Base-by-base conservation (phyloP, 495 filamentous ascomycete species). In the Aspergillus sparsus region DNA sequence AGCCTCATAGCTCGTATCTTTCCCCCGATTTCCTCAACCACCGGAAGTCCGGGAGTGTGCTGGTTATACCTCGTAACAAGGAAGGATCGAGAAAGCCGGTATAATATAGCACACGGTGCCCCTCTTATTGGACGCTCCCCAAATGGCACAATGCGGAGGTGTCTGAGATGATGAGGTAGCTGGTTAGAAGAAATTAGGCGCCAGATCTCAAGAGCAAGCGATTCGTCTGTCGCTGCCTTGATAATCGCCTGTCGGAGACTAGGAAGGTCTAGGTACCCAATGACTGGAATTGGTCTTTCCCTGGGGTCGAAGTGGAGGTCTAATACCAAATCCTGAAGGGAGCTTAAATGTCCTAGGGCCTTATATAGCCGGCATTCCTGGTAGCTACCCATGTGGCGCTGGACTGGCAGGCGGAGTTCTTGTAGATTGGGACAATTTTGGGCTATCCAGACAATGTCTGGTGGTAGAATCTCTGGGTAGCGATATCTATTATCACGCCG, bases 161-260 rank as follows among this genome's bases (percentile, higher is more conserved):
- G 21, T 9, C 47, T 18, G 5, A 50, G 27, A 27, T 12, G 12
- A 7, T 32, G 18, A 27, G 16, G 8, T 15, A 27, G 10, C 27
- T 50, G 47, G 27, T 50, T 50, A 1, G 60, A 12, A 83, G 33
- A 18, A 67, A 71, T 50, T 12, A 32, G 7, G 27, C 31, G 13
- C 47, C 47, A 50, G 15, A 50, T 50, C 16, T 27, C 31, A 13
- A 13, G 47, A 6, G 47, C 47, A 3, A 50, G 47, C 7, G 21
- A 12, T 12, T 31, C 31, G 31, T 50, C 47, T 31, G 34, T 54
- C 11, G 52, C 52, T 18, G 52, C 52, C 33, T 54, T 54, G 33
- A 54, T 37, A 35, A 54, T n/a, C 33, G 31, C 31, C 11, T 54
- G 7, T 18, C 52, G 52, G 52, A 39, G 34, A n/a, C 39, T 7